Evolutionary conservation across 1,284 basidiomycete genomes (phyloP).

Genomic region (Rhodofomes roseus): DNA sequence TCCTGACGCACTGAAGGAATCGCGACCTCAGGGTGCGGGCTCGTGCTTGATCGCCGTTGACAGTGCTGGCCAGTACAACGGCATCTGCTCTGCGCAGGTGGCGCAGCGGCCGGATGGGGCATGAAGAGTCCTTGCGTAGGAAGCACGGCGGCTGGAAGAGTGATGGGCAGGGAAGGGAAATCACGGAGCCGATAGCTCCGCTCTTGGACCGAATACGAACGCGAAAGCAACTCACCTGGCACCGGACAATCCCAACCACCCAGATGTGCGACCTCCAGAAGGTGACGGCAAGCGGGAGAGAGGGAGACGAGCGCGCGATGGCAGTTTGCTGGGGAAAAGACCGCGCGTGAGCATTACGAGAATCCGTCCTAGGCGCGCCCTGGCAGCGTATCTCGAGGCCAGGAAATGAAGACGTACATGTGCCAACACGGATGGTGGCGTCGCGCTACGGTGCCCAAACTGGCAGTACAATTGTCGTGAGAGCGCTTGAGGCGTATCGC

Average conservation of each 20-base stretch:
- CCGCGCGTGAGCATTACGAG: neutral
- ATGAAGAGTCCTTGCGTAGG: neutral
- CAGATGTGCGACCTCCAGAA: neutral
- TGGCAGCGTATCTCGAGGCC: neutral
- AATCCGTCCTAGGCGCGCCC: neutral
- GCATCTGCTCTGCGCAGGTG: neutral
- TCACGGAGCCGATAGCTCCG: neutral
- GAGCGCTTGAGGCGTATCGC: neutral
- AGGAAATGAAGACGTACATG: neutral
- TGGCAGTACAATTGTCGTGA: neutral
- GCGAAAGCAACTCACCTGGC: neutral
- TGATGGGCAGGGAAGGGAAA: neutral
- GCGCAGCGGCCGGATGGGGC: neutral
- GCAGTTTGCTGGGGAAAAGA: neutral
- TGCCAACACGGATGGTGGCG: neutral
- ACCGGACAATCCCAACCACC: neutral
- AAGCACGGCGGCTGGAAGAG: neutral
- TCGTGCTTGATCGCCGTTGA: neutral
- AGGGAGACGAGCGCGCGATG: neutral
- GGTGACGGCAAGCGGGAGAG: neutral
- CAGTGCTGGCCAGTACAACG: neutral
- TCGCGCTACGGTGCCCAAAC: neutral
- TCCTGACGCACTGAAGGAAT: too few species aligned
- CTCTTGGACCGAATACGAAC: neutral
- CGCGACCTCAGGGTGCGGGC: too few species aligned